Evolutionary conservation across 1,139 yeast species (phyloP).

Genomic region (Yamadazyma mexicana): DNA sequence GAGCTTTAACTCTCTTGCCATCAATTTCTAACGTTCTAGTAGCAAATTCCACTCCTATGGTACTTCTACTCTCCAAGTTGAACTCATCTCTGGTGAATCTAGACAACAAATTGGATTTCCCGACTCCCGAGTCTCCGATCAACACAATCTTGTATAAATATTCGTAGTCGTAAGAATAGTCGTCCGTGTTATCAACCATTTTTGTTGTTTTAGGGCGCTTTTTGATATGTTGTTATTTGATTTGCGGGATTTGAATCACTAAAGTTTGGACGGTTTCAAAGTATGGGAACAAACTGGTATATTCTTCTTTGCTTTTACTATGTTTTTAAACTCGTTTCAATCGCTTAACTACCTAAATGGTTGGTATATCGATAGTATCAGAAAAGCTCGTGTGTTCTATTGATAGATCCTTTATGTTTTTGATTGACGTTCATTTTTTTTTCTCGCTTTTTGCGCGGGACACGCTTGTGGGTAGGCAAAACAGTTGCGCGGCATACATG

Average conservation of each 20-base stretch:
- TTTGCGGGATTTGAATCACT: no score
- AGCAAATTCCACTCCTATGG: conserved; percentile 98
- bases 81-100: conserved; percentile 95
- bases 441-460: neutral
- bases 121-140: conserved; percentile 98
- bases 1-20: conserved; percentile 94
- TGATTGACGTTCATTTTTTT: neutral
- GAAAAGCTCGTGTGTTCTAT: no score
- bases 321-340: no score
- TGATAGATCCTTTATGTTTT: no score
- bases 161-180: conserved; percentile 91
- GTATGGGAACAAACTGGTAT: no score
- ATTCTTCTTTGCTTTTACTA: no score
- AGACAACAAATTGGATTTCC: conserved; percentile 90
- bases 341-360: no score
- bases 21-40: conserved; percentile 94
- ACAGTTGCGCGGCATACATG: neutral
- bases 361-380: neutral
- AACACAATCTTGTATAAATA: conserved; percentile 91
- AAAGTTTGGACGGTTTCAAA: no score
- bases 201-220: no score
- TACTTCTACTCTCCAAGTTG: conserved; percentile 89
- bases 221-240: neutral
- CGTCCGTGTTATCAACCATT: conserved; percentile 58
- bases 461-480: neutral